Base-by-base conservation (phyloP, 2,329 filamentous ascomycete genomes). In the Pyrenophora graminea region DNA sequence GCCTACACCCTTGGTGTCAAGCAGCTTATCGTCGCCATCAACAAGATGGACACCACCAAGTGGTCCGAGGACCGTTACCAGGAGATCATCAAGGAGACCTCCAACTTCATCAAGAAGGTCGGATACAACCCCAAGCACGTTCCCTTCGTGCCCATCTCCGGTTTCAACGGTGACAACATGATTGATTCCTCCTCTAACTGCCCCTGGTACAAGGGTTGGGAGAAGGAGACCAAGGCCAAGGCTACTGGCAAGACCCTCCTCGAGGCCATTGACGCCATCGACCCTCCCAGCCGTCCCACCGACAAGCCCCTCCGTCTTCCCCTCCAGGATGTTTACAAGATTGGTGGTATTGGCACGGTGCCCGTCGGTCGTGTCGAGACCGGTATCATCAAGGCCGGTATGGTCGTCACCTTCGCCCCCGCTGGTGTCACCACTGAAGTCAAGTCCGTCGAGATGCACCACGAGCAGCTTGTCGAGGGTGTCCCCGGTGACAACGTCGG, bases 161-260 rank as follows among this genome's bases (percentile, higher is more conserved):
- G 94, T 73, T 99, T 99, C 91, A 89, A 99, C 87, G 94, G 94
- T 79, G 94, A 99, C 89, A 99, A 99, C 91, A 99, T 99, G 94
- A 88, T 99, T 62, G 80, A 89, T 55, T 62, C 80, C 75, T 95
- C 93, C 81, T 58, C 82, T 85, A 97, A 97, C 90, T 91, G 88
- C 88, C 89, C 92, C 79, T 99, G 94, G 94, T 99, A 99, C 91
- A 99, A 97, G 90, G 94, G 94, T 68, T 99, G 94, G 94, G 88
- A 95, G 86, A 97, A 96, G 89, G 93, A 97, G 88, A 88, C 84
- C 86, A 94, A 93, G 85, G 81, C 82, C 75, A 95, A 96, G 88
- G 68, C 81, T 77, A 84, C 85, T 64, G 94, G 94, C 80, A 97
- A 96, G 90, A 97, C 94, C 76, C 92, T 99, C 68, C 90, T 99